Base-by-base conservation (phyloP, 2,329 filamentous ascomycete genomes). In the Scorias spongiosa region DNA sequence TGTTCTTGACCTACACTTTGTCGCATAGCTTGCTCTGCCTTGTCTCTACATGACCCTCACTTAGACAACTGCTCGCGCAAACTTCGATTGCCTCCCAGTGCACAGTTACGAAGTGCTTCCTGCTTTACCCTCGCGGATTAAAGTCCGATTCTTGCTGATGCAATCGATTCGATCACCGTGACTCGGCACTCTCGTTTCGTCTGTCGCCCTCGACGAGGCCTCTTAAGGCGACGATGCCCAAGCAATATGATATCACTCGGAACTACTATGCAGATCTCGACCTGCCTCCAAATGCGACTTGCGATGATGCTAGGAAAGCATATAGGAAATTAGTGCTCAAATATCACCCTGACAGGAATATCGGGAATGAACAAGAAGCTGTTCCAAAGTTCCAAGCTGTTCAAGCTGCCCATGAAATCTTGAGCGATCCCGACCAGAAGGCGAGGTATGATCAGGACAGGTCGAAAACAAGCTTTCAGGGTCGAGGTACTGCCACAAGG, bases 221-320 rank as follows among this genome's bases (percentile, higher is more conserved):
- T 3, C 20, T 7, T 7, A 26, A 36, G 32, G 32, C 32, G 17
- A 72, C 53, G 53, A 84, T 84, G 80, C 77, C 76, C 54, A 81
- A 81, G 64, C 68, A 71, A 41, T 45, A 48, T 40, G 52, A 55
- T 44, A 45, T 51, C 46, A 53, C 52, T 43, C 46, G 78, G 55
- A 83, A 93, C 64, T 91, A 91, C 64, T 93, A 94, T 65, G 81
- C 78, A 48, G 86, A 93, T 65, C 71, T 94, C 44, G 84, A 84
- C 50, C 66, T 94, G 44, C 63, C 76, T 2, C 67, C 74, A 10
- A 74, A 72, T 54, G 84, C 84, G 43, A 77, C 81, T 51, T 65
- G 77, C 38, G 75, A 79, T 28, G 84, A 91, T 36, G 79, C 93
- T 59, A 89, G 85, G 67, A 91, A 81, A 63, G 81, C 88, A 56